These are phyloP conservation scores for Penicillium simplicissimum DNA, from an alignment of 495 filamentous ascomycete genomes.

Conservation along the genomic window DNA sequence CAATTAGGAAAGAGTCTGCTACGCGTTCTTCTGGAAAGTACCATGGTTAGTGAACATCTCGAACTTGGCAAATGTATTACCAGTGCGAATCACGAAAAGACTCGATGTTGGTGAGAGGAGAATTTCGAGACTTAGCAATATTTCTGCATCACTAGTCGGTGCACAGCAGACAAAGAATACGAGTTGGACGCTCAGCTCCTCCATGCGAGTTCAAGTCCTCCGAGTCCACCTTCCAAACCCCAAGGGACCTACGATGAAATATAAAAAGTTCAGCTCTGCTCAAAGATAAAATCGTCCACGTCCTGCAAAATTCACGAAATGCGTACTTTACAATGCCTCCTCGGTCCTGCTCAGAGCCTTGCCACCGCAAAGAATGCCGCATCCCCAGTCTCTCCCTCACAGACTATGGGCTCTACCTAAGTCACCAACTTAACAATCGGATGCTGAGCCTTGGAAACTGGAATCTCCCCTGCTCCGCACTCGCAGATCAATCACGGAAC, in stretches of 20 bases:
- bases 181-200: not conserved
- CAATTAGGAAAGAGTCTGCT: too few species aligned
- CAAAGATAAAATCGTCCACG: not conserved
- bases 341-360: not conserved
- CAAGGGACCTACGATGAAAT: not conserved
- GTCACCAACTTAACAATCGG: not conserved
- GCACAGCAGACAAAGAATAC: not conserved
- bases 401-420: not conserved
- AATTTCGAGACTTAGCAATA: too few species aligned
- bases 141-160: not conserved
- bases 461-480: not conserved
- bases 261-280: not conserved
- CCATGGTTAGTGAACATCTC: too few species aligned
- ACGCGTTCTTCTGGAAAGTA: too few species aligned
- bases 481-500: not conserved
- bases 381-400: not conserved
- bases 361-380: not conserved
- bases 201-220: not conserved
- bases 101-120: too few species aligned
- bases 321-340: not conserved
- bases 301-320: not conserved
- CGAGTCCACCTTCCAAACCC: not conserved
- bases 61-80: too few species aligned
- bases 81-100: too few species aligned
- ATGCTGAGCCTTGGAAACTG: not conserved